Percentiles rank a stretch among this genome's conserved stretches.
Evolutionary conservation across 495 filamentous ascomycete genomes (phyloP).

Genomic region (Choiromyces venosus): DNA sequence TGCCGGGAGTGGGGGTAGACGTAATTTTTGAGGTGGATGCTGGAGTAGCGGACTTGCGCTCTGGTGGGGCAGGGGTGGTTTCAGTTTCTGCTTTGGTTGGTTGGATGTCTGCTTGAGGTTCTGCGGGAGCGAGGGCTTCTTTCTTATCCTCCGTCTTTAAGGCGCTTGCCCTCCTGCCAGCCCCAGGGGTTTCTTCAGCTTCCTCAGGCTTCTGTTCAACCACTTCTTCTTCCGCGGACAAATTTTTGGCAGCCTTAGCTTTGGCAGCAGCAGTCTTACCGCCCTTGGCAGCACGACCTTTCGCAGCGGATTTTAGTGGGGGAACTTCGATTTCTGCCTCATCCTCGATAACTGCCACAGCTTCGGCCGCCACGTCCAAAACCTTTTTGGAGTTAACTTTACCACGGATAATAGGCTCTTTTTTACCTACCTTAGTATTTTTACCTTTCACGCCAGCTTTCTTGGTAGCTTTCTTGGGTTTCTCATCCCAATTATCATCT

Average conservation of each 20-base stretch:
- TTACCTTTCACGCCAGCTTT: constrained; percentile 4
- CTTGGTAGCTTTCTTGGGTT: not conserved
- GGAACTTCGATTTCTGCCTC: not conserved
- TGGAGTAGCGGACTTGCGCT: constrained; percentile 8
- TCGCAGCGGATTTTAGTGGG: not conserved
- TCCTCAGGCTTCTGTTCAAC: not conserved
- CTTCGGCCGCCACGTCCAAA: not conserved
- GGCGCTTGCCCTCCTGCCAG: not conserved
- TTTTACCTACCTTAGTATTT: constrained; percentile 4
- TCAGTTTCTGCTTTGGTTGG: not conserved
- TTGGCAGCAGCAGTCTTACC: too few relatives aligned
- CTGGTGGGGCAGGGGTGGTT: constrained; percentile 9
- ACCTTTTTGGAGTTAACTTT: not conserved
- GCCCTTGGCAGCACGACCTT: not conserved
- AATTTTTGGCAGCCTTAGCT: not conserved
- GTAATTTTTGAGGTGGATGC: constrained; percentile 15
- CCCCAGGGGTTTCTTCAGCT: not conserved
- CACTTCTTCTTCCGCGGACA: not conserved
- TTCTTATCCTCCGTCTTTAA: not conserved
- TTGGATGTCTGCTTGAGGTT: not conserved
- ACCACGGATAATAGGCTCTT: constrained; percentile 7
- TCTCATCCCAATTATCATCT: not conserved
- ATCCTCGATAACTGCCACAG: constrained; percentile 1
- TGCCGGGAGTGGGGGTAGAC: constrained; percentile 38
- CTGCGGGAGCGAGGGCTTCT: not conserved